Percentiles rank a stretch among this genome's conserved stretches.
phyloP scores from a whole-genome alignment of 1,284 basidiomycete species.

The Porogramme epimiltina region DNA sequence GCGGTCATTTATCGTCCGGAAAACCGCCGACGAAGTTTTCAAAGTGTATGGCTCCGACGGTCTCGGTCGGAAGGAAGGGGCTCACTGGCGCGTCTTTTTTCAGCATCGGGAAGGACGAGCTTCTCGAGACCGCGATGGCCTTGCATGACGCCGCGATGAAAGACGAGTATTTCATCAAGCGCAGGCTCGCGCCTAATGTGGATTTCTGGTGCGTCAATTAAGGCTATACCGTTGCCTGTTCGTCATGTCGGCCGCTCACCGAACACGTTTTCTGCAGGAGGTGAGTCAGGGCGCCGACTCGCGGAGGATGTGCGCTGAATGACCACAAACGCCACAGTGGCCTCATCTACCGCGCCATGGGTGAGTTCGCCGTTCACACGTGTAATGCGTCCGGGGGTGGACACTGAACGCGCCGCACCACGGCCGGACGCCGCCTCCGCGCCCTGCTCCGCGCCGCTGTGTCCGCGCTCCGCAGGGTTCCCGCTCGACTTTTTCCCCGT shows the following conservation, averaged over 20 bases:
- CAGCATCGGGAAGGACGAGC: constrained; percentile 79
- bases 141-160: constrained; percentile 86
- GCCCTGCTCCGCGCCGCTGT: too few relatives aligned
- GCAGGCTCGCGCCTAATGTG: constrained; percentile 79
- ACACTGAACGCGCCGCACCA: constrained; percentile 2
- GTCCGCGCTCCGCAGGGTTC: constrained; percentile 55
- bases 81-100: background rate
- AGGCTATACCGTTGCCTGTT: background rate
- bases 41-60: constrained; percentile 55
- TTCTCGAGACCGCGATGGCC: constrained; percentile 86
- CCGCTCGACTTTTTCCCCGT: constrained; percentile 91
- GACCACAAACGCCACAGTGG: constrained; percentile 49
- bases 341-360: constrained; percentile 86
- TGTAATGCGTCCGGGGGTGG: constrained; percentile 11
- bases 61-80: background rate
- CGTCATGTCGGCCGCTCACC: constrained; percentile 14
- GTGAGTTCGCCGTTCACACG: constrained; percentile 41
- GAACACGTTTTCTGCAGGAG: constrained; percentile 40
- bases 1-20: constrained; percentile 84
- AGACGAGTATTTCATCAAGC: constrained; percentile 82
- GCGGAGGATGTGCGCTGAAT: constrained; percentile 5
- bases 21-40: constrained; percentile 87
- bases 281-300: constrained; percentile 30
- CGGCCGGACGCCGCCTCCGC: background rate
- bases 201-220: constrained; percentile 70